Base-by-base conservation (phyloP, 208 protist species). In the Trypanosoma conorhini region DNA sequence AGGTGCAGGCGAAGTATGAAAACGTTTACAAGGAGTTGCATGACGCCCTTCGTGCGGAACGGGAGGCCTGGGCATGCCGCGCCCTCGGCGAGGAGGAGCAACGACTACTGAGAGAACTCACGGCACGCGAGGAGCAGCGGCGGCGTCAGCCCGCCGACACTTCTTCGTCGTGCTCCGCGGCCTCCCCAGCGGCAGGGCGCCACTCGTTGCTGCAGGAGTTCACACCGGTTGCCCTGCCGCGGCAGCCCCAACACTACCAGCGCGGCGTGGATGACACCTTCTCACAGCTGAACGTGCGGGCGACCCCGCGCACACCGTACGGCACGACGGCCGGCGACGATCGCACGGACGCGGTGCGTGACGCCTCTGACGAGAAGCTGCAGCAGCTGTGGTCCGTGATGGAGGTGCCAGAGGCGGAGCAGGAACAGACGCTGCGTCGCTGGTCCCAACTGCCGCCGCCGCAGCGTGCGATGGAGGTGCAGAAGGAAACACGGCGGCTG, bases 361-460 rank as follows among this genome's bases (percentile, higher is more conserved):
- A 28, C 15, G 5, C 59, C 0, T 28, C 44, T 19, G 55, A 75
- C 35, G 72, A 72, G 5, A 71, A 71, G n/a, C 56, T 91, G 52
- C 61, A 54, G 22, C 77, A 87, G 68, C 71, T 91, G 21, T 91
- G 86, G 86, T 66, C 77, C 9, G 82, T 88, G n/a, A 67, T 84
- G 38, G 80, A 82, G 73, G 61, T 83, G 10, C 76, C 86, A 1
- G 62, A 75, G 44, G 60, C 13, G 12, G 82, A 80, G 12, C 78
- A 86, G 15, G 72, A 71, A 5, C 71, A 74, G 7, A 52, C 48
- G 17, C 75, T 84, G 31, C 55, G 38, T 28, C 65, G 58, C n/a
- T 71, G 66, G 63, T 38, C 57, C 5, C 54, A 77, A 26, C 40
- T 70, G 24, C 66, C 59, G 26, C 30, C 31, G 21, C 40, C 44